These are phyloP conservation scores for Mycena sp. DNA, from an alignment of 1,284 basidiomycete genomes.

Conservation along the genomic window DNA sequence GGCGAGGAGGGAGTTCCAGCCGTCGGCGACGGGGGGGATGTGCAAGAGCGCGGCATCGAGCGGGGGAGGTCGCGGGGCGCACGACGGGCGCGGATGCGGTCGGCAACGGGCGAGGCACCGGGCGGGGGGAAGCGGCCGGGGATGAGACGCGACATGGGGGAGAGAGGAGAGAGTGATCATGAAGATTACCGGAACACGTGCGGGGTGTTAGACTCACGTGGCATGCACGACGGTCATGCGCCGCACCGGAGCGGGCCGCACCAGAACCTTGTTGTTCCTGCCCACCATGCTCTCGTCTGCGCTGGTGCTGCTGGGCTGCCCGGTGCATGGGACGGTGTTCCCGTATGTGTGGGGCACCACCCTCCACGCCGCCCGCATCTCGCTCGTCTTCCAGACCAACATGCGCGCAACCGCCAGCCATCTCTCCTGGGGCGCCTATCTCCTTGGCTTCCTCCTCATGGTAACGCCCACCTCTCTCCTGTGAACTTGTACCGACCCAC, in stretches of 20 bases:
- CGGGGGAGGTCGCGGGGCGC: constrained; percentile 54
- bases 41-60: constrained; percentile 59
- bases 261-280: background rate
- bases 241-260: too few relatives aligned
- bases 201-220: too few relatives aligned
- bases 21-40: constrained; percentile 58
- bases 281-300: constrained; percentile 33
- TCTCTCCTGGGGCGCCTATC: constrained; percentile 24
- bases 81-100: constrained; percentile 55
- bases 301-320: constrained; percentile 38
- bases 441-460: constrained; percentile 26
- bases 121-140: constrained; percentile 53
- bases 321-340: constrained; percentile 46
- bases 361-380: constrained; percentile 53
- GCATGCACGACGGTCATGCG: too few relatives aligned
- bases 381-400: constrained; percentile 49
- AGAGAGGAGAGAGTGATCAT: background rate
- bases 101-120: constrained; percentile 52
- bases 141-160: constrained; percentile 46
- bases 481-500: background rate
- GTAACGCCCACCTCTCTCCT: background rate
- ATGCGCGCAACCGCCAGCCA: constrained; percentile 32
- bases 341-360: constrained; percentile 50
- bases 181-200: too few relatives aligned
- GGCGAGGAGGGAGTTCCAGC: constrained; percentile 59